phyloP scores from a whole-genome alignment of 2,329 filamentous ascomycete species.

The Trichoderma polysporum region DNA sequence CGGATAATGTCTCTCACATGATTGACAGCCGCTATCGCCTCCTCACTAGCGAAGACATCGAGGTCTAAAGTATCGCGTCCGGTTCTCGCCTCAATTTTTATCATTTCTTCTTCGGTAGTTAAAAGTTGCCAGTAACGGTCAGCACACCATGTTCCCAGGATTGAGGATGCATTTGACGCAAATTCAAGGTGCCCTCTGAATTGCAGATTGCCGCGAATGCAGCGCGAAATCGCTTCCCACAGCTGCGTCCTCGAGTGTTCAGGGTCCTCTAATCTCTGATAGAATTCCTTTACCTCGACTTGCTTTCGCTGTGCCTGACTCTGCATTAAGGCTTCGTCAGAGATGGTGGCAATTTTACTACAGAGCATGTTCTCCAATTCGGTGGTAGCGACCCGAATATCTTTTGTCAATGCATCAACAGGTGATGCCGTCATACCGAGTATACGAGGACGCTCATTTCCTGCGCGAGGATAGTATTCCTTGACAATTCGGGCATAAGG shows the following conservation, averaged over 20 bases:
- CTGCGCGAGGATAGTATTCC: conserved; percentile 67
- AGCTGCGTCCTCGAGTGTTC: conserved; percentile 61
- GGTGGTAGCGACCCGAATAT: conserved; percentile 67
- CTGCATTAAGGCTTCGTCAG: conserved; percentile 38
- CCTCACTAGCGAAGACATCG: conserved; percentile 37
- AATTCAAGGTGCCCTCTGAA: conserved; percentile 61
- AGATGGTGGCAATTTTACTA: conserved; percentile 76
- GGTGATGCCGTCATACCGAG: conserved; percentile 98
- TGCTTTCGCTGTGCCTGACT: conserved; percentile 30
- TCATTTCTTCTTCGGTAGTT: conserved; percentile 61
- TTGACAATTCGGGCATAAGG: conserved; percentile 87
- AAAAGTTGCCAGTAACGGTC: conserved; percentile 77
- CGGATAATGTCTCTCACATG: conserved; percentile 58
- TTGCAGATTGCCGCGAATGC: conserved; percentile 41
- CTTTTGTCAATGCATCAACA: conserved; percentile 71
- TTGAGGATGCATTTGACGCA: conserved; percentile 58
- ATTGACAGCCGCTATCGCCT: conserved; percentile 55
- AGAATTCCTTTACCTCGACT: conserved; percentile 52
- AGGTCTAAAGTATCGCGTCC: conserved; percentile 37
- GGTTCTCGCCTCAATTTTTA: conserved; percentile 59
- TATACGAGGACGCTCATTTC: conserved; percentile 64
- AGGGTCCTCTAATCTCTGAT: conserved; percentile 45
- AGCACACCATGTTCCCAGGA: conserved; percentile 80
- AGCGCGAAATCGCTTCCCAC: conserved; percentile 52
- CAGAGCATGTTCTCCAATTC: conserved; percentile 77